A percentile compares a stretch with the other conserved stretches of the same genome.
Conservation (phyloP, 2,329 filamentous ascomycete species). For the Raffaelea ambrosiae region DNA sequence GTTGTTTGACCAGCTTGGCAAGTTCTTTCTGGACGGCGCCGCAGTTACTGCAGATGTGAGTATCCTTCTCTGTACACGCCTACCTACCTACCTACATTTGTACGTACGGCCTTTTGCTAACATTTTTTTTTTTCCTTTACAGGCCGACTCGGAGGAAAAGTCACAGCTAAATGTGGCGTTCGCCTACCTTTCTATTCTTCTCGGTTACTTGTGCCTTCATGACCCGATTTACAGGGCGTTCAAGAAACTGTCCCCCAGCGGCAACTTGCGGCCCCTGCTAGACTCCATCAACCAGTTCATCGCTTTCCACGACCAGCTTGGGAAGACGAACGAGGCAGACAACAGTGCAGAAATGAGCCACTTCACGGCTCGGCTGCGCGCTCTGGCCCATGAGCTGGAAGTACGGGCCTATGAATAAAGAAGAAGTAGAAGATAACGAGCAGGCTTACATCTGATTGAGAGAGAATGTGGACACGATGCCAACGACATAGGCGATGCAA, state of each 20-base stretch:
- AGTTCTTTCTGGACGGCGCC: conserved; percentile 59
- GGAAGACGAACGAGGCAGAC: conserved; percentile 26
- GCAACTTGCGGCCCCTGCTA: conserved; percentile 36
- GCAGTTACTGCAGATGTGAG: conserved; percentile 57
- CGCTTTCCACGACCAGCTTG: conserved; percentile 41
- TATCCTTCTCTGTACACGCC: no score
- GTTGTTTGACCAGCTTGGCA: conserved; percentile 44
- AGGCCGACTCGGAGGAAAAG: conserved; percentile 66
- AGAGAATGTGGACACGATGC: neutral
- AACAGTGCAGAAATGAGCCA: conserved; percentile 21
- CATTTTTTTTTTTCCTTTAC: conserved; percentile 5
- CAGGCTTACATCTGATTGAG: neutral
- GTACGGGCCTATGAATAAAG: conserved; percentile 4
- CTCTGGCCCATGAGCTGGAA: conserved; percentile 29
- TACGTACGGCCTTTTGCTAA: conserved; percentile 13
- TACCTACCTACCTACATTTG: no score
- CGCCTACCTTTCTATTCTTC: conserved; percentile 75
- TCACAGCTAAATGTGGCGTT: conserved; percentile 73
- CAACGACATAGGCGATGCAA: neutral
- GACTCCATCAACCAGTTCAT: conserved; percentile 48
- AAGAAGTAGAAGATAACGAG: no score
- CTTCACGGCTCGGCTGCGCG: conserved; percentile 29
- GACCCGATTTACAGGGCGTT: conserved; percentile 34
- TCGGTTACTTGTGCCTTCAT: conserved; percentile 69
- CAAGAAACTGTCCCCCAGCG: conserved; percentile 29